These are phyloP conservation scores for Pleurotus tuoliensis DNA, from an alignment of 768 basidiomycete species.

Conservation along the genomic window DNA sequence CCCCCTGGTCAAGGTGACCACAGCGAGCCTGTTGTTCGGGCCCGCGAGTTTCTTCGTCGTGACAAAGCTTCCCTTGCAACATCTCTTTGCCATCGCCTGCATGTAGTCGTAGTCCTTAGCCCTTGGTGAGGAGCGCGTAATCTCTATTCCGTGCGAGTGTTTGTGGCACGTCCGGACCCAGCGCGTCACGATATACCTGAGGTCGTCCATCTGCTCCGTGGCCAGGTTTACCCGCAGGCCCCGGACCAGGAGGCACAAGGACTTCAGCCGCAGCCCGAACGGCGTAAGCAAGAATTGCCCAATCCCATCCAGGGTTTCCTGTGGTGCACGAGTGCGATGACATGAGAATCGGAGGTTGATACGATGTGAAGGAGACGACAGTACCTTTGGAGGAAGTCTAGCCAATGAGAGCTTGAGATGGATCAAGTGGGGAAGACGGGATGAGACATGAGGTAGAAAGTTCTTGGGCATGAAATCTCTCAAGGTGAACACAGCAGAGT, in stretches of 20 bases:
- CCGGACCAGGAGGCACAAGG: no score
- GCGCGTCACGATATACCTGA: neutral
- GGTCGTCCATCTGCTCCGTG: neutral
- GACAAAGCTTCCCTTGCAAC: neutral
- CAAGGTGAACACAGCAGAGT: neutral
- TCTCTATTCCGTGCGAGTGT: neutral
- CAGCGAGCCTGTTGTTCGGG: neutral
- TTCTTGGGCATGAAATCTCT: neutral
- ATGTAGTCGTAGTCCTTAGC: neutral
- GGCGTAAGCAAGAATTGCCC: no score
- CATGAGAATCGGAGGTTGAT: neutral
- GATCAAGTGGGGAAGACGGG: neutral
- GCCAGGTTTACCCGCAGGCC: no score
- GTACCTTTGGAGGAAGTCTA: neutral
- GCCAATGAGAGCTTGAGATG: conserved; percentile 2
- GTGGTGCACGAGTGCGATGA: neutral
- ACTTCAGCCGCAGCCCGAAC: no score
- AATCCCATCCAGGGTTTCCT: no score
- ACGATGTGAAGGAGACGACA: no score
- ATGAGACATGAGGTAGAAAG: neutral
- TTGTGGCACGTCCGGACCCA: neutral
- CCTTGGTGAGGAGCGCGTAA: neutral
- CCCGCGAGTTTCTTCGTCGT: no score
- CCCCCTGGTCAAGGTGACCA: neutral
- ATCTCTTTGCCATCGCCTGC: neutral